A percentile compares a stretch with the other conserved stretches of the same genome.
Conservation (phyloP, 75 land plant genomes). For the Azolla pinnata region DNA sequence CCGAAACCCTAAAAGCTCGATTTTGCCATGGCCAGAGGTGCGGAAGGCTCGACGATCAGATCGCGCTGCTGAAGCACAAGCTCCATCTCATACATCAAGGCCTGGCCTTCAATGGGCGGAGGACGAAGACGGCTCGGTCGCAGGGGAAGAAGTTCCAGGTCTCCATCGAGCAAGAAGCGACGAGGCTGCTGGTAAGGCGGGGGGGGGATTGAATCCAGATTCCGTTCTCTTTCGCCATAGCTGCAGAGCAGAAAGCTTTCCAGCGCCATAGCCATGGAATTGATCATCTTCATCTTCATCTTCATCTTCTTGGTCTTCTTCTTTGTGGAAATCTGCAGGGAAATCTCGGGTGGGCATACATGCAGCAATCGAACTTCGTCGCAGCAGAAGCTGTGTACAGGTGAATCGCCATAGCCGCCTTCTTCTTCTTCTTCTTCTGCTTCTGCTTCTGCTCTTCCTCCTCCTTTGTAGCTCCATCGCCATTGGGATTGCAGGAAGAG, state of each 20-base stretch:
- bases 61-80: conserved; percentile 71
- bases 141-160: conserved; percentile 99
- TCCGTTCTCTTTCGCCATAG: no score
- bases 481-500: no score
- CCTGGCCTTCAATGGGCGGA: conserved; percentile 89
- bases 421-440: neutral
- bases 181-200: conserved; percentile 72
- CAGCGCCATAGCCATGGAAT: no score
- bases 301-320: neutral
- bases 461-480: no score
- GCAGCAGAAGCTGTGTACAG: conserved; percentile 92
- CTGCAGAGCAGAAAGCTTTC: no score
- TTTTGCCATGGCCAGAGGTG: no score
- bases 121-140: conserved; percentile 94
- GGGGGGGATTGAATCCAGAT: no score
- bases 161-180: conserved; percentile 96
- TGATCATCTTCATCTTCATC: neutral
- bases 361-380: conserved; percentile 81
- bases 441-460: neutral
- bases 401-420: no score
- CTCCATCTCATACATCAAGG: conserved; percentile 86
- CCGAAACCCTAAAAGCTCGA: no score
- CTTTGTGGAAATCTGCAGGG: conserved; percentile 40
- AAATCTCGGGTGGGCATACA: conserved; percentile 94
- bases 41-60: conserved; percentile 92